Evolutionary conservation across 192 early-diverging fungal genomes (phyloP).

Genomic region (Mortierella antarctica): DNA sequence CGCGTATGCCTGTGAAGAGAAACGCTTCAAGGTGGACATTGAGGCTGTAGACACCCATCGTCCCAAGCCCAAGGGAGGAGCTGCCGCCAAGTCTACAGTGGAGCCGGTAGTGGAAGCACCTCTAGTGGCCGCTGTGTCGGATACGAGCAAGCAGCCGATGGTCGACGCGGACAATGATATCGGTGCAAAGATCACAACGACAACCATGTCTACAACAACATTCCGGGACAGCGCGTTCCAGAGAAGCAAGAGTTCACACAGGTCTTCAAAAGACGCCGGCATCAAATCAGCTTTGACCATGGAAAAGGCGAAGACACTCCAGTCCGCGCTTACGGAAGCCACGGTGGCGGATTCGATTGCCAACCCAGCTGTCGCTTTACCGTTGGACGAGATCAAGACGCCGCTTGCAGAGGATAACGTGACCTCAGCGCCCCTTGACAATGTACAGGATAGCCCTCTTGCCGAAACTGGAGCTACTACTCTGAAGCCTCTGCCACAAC

Average conservation of each 20-base stretch:
- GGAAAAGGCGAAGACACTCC: conserved; percentile 21
- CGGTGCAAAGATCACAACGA: conserved; percentile 42
- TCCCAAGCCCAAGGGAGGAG: conserved; percentile 66
- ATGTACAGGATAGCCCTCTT: not conserved
- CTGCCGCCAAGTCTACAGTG: conserved; percentile 4
- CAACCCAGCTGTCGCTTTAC: conserved; percentile 20
- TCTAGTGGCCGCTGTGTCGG: not conserved
- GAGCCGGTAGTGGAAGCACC: conserved; percentile 7
- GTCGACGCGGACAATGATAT: conserved; percentile 22
- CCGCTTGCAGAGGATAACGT: not conserved
- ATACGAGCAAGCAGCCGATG: conserved; percentile 1
- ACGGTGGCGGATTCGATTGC: conserved; percentile 15
- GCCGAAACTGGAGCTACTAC: not conserved
- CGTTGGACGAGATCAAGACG: conserved; percentile 21
- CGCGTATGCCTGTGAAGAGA: conserved; percentile 96
- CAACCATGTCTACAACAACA: conserved; percentile 50
- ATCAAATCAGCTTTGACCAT: not conserved
- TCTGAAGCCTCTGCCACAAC: not conserved
- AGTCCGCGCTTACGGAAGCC: conserved; percentile 24
- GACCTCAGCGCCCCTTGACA: too few species aligned
- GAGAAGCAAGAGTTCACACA: conserved; percentile 12
- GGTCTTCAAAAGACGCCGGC: conserved; percentile 1
- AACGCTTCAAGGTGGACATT: conserved; percentile 94
- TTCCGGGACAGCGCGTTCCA: conserved; percentile 38
- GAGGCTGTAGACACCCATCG: conserved; percentile 98